Percentiles rank a stretch among this genome's conserved stretches.
Evolutionary conservation across 2,329 filamentous ascomycete genomes (phyloP).

Genomic region (Scedosporium boydii): DNA sequence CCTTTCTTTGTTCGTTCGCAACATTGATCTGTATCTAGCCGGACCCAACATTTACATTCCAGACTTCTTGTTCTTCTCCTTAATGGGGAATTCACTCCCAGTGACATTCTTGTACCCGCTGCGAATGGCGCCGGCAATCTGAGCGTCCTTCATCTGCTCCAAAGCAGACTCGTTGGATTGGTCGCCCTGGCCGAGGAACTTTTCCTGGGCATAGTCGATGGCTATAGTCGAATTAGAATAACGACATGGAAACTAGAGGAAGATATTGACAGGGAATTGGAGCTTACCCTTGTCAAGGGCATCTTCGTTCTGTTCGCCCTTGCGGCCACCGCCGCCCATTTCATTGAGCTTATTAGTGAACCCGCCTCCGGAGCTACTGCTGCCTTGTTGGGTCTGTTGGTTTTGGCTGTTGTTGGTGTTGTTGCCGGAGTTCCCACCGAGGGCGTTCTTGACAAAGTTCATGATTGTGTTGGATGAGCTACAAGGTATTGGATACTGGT

Average conservation of each 20-base stretch:
- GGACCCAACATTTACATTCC: neutral
- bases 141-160: slow-evolving; percentile 77
- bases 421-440: slow-evolving; percentile 18
- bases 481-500: too few species aligned
- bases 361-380: neutral
- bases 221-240: slow-evolving; percentile 32
- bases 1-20: too few species aligned
- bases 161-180: slow-evolving; percentile 64
- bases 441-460: slow-evolving; percentile 46
- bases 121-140: slow-evolving; percentile 65
- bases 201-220: slow-evolving; percentile 70
- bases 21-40: neutral
- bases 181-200: slow-evolving; percentile 57
- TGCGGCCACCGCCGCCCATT: slow-evolving; percentile 60
- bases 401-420: slow-evolving; percentile 17
- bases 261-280: neutral
- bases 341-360: slow-evolving; percentile 58
- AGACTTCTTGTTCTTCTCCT: slow-evolving; percentile 51
- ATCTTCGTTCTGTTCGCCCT: slow-evolving; percentile 77
- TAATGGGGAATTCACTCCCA: slow-evolving; percentile 59
- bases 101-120: slow-evolving; percentile 58
- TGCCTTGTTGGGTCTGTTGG: neutral
- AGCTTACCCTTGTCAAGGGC: slow-evolving; percentile 65
- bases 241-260: too few species aligned
- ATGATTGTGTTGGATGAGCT: slow-evolving; percentile 22